A percentile compares a stretch with the other conserved stretches of the same genome.
phyloP scores from a whole-genome alignment of 495 filamentous ascomycete species.

The Talaromyces proteolyticus region DNA sequence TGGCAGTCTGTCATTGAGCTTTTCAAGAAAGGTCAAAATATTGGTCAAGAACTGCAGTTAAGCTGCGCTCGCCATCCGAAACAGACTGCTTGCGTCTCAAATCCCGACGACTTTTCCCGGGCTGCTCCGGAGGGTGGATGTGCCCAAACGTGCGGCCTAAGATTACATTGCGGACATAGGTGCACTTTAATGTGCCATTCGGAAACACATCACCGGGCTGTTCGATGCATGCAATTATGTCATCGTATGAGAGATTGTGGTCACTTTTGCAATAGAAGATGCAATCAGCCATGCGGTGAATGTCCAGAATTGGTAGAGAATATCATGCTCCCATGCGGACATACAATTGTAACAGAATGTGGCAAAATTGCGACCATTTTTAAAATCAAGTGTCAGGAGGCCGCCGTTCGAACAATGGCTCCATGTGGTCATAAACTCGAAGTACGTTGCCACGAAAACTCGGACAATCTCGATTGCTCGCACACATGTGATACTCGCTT shows the following conservation, averaged over 20 bases:
- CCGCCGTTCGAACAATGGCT: constrained; percentile 24
- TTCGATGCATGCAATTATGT: constrained; percentile 53
- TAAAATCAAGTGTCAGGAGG: constrained; percentile 35
- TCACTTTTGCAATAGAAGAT: constrained; percentile 49
- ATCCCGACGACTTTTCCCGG: constrained; percentile 53
- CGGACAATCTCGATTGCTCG: constrained; percentile 6
- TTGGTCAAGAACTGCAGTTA: constrained; percentile 51
- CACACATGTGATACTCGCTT: constrained; percentile 8
- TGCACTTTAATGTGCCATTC: constrained; percentile 62
- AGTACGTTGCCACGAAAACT: constrained; percentile 7
- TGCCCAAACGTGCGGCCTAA: constrained; percentile 40
- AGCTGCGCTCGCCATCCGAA: constrained; percentile 61
- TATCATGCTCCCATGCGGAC: constrained; percentile 50
- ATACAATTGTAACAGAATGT: too few species aligned
- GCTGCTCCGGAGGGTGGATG: constrained; percentile 64
- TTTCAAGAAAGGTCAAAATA: constrained; percentile 37
- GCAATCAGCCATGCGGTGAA: constrained; percentile 40
- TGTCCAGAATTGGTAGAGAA: constrained; percentile 32
- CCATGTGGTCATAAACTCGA: constrained; percentile 47
- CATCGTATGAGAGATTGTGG: constrained; percentile 39
- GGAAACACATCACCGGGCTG: constrained; percentile 49
- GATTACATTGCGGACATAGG: constrained; percentile 58
- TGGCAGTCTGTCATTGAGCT: constrained; percentile 57
- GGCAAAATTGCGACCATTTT: too few species aligned
- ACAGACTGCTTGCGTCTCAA: constrained; percentile 40